A percentile compares a stretch with the other conserved stretches of the same genome.
phyloP scores from a whole-genome alignment of 148 eudicot genomes.

The Talinum fruticosum region DNA sequence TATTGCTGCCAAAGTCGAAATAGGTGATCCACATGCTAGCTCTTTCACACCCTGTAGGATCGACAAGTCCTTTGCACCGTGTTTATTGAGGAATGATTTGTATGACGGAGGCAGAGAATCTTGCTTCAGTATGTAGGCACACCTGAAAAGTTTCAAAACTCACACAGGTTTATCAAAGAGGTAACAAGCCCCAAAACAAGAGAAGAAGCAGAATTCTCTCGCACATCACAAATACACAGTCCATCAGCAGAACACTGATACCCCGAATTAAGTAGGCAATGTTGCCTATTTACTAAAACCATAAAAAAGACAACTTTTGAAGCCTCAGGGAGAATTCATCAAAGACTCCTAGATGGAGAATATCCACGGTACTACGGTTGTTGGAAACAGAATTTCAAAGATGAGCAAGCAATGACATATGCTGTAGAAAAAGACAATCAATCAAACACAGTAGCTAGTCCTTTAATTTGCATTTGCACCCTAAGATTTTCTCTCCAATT shows the following conservation, averaged over 20 bases:
- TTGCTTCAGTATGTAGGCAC: constrained; percentile 86
- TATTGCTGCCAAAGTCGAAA: constrained; percentile 59
- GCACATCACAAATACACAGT: background rate
- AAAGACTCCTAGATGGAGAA: background rate
- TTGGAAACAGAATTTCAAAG: background rate
- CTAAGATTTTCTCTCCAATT: background rate
- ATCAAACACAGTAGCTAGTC: background rate
- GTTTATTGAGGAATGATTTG: constrained; percentile 93
- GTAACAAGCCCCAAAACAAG: constrained; percentile 1
- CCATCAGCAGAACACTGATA: background rate
- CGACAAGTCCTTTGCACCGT: constrained; percentile 71
- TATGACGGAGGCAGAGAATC: constrained; percentile 84
- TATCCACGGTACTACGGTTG: background rate
- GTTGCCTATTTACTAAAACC: background rate
- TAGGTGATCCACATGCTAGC: constrained; percentile 59
- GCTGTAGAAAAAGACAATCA: background rate
- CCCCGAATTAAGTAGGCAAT: background rate
- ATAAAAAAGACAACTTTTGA: background rate
- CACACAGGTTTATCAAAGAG: constrained; percentile 3
- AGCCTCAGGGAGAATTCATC: background rate
- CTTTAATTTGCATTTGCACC: background rate
- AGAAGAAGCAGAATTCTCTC: background rate
- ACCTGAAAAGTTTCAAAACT: constrained; percentile 54
- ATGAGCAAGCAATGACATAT: background rate
- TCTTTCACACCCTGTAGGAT: constrained; percentile 72